phyloP scores from a whole-genome alignment of 176 grass and related monocot species.

The Oryza coarctata region DNA sequence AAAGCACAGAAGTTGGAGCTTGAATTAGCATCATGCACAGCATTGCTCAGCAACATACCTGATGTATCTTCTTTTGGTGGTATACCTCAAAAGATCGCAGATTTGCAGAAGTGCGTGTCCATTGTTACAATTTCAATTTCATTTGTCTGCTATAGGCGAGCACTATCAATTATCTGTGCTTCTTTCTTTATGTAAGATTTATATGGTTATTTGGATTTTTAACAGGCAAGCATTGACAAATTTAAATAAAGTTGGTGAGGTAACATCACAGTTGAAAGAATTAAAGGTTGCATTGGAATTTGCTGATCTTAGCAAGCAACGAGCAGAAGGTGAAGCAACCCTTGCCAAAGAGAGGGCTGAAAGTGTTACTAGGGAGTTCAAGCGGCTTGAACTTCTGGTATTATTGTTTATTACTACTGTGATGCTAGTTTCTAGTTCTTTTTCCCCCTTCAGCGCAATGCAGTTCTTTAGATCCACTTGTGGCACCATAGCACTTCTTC shows the following conservation, averaged over 20 bases:
- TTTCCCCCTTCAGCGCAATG: background rate
- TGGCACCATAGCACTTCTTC: background rate
- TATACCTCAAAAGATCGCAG: constrained; percentile 84
- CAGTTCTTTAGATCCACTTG: background rate
- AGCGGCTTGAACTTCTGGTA: constrained; percentile 86
- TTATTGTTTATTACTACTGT: background rate
- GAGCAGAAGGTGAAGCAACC: constrained; percentile 70
- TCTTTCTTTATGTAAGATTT: constrained; percentile 12
- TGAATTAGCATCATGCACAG: constrained; percentile 75
- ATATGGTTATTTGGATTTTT: constrained; percentile 41
- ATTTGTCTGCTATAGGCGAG: constrained; percentile 8
- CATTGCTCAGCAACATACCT: constrained; percentile 75
- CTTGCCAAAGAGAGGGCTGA: constrained; percentile 75
- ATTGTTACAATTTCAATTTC: constrained; percentile 9
- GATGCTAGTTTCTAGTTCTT: constrained; percentile 5
- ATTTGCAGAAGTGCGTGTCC: constrained; percentile 63
- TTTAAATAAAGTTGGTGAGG: constrained; percentile 76
- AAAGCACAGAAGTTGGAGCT: constrained; percentile 79
- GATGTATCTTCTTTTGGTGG: constrained; percentile 73
- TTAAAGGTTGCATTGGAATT: constrained; percentile 71
- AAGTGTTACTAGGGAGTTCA: constrained; percentile 62
- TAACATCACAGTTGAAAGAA: constrained; percentile 74
- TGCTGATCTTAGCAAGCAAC: constrained; percentile 71
- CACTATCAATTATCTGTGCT: background rate
- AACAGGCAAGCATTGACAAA: constrained; percentile 77